Evolutionary conservation across 2,329 filamentous ascomycete genomes (phyloP), one percentile per base, ranked within the genome.

Genomic region (Aspergillus quadrilineatus): DNA sequence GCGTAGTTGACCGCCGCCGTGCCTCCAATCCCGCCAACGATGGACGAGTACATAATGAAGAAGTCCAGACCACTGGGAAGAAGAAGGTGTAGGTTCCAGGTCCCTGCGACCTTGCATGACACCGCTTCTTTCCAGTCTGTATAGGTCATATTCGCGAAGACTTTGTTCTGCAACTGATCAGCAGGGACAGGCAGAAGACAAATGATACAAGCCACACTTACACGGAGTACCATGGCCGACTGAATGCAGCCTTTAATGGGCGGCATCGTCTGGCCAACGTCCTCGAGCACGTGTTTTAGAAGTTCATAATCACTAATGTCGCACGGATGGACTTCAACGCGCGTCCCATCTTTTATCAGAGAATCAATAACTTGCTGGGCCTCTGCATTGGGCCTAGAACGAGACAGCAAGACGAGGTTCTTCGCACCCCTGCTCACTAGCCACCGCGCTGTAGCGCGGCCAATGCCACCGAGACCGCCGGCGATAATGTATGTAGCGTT

Each of bases 21-120:
- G 5, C 28, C 29, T n/a, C 50, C 50, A 9, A 26, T 37, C 10
- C 72, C 63, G 14, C 71, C 70, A 8, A 67, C 61, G 0, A 71
- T 55, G 0, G 75, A 78, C 1, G 74, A 76, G 5, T 77, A 58
- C 12, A 73, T 59, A 34, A 79, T 60, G 61, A 77, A 78, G 63
- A 78, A 79, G 57, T 77, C 74, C 6, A 79, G 63, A 3, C 65
- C 63, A 1, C 32, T 37, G 0, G 67, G 66, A 1, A 72, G 61
- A 4, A 60, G 54, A 1, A 15, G 7, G 47, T 75, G 70, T 5
- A 69, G 64, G 48, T 67, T 73, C 66, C 66, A 69, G 1, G 70
- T 65, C 0, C 60, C 66, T 1, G 58, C 12, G 14, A 71, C 64
- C 58, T 78, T 79, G 2, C 73, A 68, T 26, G 61, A 57, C 2